Evolutionary conservation across 2,329 filamentous ascomycete species (phyloP), one percentile per base, ranked within the genome.

Genomic region (Hypoxylon sp.): DNA sequence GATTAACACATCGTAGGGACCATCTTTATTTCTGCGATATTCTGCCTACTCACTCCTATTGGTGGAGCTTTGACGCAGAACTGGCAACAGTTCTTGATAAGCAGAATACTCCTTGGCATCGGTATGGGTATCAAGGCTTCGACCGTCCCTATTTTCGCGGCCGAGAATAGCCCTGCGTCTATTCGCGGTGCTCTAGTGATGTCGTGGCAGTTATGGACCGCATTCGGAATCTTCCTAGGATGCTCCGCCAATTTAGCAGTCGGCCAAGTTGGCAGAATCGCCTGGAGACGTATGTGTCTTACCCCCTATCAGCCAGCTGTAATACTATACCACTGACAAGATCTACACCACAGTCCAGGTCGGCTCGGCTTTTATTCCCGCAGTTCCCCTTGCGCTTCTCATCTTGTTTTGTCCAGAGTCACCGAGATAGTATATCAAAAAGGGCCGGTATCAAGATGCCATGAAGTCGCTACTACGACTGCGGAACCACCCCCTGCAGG

Each of bases 141-240:
- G 0, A 92, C 90, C 0, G 89, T 54, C 2, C 73, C 73, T 3
- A 70, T 75, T n/a, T 92, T 91, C 70, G 88, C 89, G 0, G 90
- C 90, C 1, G 90, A 92, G 77, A 89, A 85, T 30, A 85, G 88
- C 0, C 90, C 90, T 0, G 85, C 89, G 0, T 76, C 76, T 14
- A 88, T 92, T 51, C 86, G 90, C 62, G 90, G 90, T 59, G 90
- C 89, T 1, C 80, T 93, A 5, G 89, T 91, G 42, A 93, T 93
- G 90, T 86, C 87, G 72, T 92, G 89, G 89, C 89, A 91, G 77
- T 73, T 83, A 74, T 83, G 81, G 81, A 83, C 81, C 0, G 81
- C 82, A 0, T 85, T 86, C 50, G 83, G 85, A 2, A 87, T 88
- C 67, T 83, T 86, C 80, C 65, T 86, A 6, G 88, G 88, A 11